These are phyloP conservation scores for Naganishia albida DNA, from an alignment of 1,284 basidiomycete species.

Conservation along the genomic window DNA sequence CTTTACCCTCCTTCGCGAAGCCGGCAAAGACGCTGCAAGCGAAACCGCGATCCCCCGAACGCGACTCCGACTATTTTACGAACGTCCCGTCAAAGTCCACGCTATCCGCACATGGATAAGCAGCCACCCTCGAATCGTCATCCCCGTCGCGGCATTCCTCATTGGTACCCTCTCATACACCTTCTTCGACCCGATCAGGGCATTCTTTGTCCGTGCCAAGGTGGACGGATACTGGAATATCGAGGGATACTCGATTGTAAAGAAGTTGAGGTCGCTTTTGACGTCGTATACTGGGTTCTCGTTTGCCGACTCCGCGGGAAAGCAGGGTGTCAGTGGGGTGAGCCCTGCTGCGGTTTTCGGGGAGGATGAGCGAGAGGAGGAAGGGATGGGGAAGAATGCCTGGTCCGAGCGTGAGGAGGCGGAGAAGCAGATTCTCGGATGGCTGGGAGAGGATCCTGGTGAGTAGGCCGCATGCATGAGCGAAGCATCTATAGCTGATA, in stretches of 20 bases:
- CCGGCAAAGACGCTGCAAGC: conserved; percentile 34
- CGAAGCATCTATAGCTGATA: background rate
- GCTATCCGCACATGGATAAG: conserved; percentile 78
- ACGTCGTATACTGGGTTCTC: conserved; percentile 40
- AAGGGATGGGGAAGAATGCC: conserved; percentile 53
- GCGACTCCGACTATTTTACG: conserved; percentile 67
- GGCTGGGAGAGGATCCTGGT: conserved; percentile 75
- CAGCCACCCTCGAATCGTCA: conserved; percentile 78
- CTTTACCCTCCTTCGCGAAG: conserved; percentile 40
- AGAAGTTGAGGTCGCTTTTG: conserved; percentile 39
- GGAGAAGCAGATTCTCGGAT: conserved; percentile 66
- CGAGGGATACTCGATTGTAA: conserved; percentile 50
- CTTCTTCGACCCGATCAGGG: conserved; percentile 87
- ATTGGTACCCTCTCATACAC: conserved; percentile 86
- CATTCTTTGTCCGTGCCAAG: conserved; percentile 79
- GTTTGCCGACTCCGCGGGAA: conserved; percentile 33
- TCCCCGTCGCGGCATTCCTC: conserved; percentile 83
- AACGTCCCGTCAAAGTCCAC: conserved; percentile 74
- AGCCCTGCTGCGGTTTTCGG: conserved; percentile 24
- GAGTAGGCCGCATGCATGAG: conserved; percentile 2
- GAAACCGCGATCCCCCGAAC: conserved; percentile 56
- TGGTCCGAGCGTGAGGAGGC: conserved; percentile 85
- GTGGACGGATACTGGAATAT: conserved; percentile 79
- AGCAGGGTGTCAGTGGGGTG: conserved; percentile 15
- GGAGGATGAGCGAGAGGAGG: conserved; percentile 35